Evolutionary conservation across 257 asterid species (phyloP).

Genomic region (Knoxia roxburghii): DNA sequence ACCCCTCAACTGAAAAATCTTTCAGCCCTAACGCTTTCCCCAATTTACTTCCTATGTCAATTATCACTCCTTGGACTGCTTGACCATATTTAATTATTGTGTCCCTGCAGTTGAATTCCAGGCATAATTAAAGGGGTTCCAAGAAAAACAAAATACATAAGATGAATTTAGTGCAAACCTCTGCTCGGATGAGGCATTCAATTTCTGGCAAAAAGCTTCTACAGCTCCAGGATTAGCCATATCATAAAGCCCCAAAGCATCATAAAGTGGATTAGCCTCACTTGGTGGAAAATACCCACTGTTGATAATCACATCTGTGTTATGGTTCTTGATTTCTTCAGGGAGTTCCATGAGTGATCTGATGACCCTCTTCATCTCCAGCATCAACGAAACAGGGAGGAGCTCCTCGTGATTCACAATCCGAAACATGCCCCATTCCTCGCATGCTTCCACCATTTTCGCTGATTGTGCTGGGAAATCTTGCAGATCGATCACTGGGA

Average conservation of each 20-base stretch:
- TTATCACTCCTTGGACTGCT: constrained; percentile 42
- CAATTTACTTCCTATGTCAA: constrained; percentile 36
- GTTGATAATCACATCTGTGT: constrained; percentile 38
- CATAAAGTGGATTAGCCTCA: constrained; percentile 48
- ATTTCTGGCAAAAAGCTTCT: constrained; percentile 37
- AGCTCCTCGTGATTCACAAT: constrained; percentile 21
- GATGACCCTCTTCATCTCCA: constrained; percentile 44
- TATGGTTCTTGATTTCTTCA: constrained; percentile 39
- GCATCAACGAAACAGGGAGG: constrained; percentile 36
- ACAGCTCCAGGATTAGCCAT: constrained; percentile 36
- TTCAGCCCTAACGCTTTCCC: constrained; percentile 43
- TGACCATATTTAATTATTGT: constrained; percentile 42
- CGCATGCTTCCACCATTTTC: constrained; percentile 29
- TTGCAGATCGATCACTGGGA: constrained; percentile 40
- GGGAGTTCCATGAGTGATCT: constrained; percentile 51
- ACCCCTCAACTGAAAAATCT: constrained; percentile 32
- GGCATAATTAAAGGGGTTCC: neutral
- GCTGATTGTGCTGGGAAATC: constrained; percentile 28
- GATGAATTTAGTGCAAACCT: constrained; percentile 29
- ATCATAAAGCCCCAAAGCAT: constrained; percentile 64
- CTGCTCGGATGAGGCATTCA: constrained; percentile 45
- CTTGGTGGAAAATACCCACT: constrained; percentile 65
- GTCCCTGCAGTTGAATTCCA: constrained; percentile 28
- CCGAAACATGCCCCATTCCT: constrained; percentile 44
- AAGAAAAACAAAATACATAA: neutral